Conservation (phyloP, 228 moss, liverwort and hornwort genomes). For the Sphagnum fallax region DNA sequence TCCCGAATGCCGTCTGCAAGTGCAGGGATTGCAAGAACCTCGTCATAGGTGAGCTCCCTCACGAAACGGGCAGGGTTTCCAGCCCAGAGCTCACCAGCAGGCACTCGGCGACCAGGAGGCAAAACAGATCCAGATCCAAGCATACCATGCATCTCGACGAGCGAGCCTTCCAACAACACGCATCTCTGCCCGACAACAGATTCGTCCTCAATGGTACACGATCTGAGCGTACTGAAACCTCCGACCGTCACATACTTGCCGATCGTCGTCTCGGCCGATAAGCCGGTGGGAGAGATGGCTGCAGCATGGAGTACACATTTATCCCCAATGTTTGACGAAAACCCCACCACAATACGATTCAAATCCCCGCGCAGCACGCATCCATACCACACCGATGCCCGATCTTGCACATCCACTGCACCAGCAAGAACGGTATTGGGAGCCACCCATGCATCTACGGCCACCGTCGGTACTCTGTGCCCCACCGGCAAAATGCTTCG, state of each 20-base stretch:
- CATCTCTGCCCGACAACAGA: constrained; percentile 79
- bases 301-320: constrained; percentile 89
- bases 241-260: constrained; percentile 84
- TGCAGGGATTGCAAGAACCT: constrained; percentile 65
- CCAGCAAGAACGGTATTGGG: constrained; percentile 79
- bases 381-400: constrained; percentile 82
- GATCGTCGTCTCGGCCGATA: constrained; percentile 73
- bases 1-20: constrained; percentile 56
- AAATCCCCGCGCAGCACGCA: constrained; percentile 82
- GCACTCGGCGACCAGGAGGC: constrained; percentile 81
- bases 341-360: constrained; percentile 78
- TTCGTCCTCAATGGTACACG: constrained; percentile 83
- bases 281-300: constrained; percentile 48
- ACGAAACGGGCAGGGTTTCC: constrained; percentile 91
- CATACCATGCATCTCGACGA: constrained; percentile 78
- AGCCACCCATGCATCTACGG: constrained; percentile 88
- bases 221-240: constrained; percentile 60
- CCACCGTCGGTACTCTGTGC: constrained; percentile 53
- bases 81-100: constrained; percentile 86
- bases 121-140: constrained; percentile 76
- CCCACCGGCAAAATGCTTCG: constrained; percentile 63
- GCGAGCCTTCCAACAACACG: constrained; percentile 80
- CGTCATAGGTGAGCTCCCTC: constrained; percentile 61
- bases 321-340: constrained; percentile 73
- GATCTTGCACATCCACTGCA: constrained; percentile 78